A percentile compares a stretch with the other conserved stretches of the same genome.
phyloP scores from a whole-genome alignment of 768 basidiomycete genomes.

The Lactifluus volemus region DNA sequence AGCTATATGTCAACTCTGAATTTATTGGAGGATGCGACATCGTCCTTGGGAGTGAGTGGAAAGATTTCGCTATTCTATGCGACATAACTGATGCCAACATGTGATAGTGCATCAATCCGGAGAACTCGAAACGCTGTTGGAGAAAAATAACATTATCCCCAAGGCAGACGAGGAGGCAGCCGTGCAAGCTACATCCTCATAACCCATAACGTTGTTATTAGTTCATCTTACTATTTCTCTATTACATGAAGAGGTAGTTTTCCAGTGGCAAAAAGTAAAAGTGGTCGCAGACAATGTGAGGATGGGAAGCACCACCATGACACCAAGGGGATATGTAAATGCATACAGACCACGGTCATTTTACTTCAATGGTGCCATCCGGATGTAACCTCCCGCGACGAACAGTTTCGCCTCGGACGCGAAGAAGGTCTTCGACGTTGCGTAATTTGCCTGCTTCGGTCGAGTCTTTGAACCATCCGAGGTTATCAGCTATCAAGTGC shows the following conservation, averaged over 20 bases:
- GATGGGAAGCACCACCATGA: not conserved
- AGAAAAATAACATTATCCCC: slow-evolving; percentile 61
- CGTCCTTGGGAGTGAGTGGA: slow-evolving; percentile 69
- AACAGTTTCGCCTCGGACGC: slow-evolving; percentile 71
- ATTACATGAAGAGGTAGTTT: not conserved
- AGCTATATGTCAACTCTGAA: slow-evolving; percentile 89
- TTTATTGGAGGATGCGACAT: slow-evolving; percentile 98
- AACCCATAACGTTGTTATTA: not conserved
- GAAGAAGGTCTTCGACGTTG: slow-evolving; percentile 79
- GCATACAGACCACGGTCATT: slow-evolving; percentile 4
- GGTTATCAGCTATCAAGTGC: slow-evolving; percentile 81
- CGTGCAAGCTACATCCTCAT: slow-evolving; percentile 16
- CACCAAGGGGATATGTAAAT: not conserved
- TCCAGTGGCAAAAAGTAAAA: not conserved
- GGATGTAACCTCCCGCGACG: slow-evolving; percentile 32
- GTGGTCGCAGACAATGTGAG: not conserved
- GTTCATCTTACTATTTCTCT: not conserved
- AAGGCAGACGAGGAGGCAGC: slow-evolving; percentile 28
- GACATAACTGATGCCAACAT: not conserved
- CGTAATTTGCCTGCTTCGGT: slow-evolving; percentile 62
- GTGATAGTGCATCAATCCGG: slow-evolving; percentile 89
- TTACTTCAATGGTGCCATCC: slow-evolving; percentile 49
- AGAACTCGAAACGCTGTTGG: slow-evolving; percentile 77
- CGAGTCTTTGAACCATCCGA: slow-evolving; percentile 86
- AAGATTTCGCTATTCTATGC: slow-evolving; percentile 2